Base-by-base conservation (phyloP, 148 eudicot species). In the Persicaria tinctoria region DNA sequence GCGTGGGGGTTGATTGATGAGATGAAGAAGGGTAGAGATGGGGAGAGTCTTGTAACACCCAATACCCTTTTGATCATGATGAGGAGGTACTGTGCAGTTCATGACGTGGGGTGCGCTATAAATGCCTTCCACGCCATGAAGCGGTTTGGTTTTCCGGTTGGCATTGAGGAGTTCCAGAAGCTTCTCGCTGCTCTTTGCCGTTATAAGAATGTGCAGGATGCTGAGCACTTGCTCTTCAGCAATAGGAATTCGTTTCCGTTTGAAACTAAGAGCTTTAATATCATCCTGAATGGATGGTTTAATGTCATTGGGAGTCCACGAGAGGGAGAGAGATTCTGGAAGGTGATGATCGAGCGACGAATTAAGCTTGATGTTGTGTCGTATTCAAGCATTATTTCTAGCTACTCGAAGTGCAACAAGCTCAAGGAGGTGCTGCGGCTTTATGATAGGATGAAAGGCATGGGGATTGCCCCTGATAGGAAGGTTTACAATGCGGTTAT, bases 161-260 rank as follows among this genome's bases (percentile, higher is more conserved):
- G 91, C 4, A n/a, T 88, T 81, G 90, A 81, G 62, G 95, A 91
- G 57, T 93, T 93, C 70, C 98, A 93, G 46, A 80, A 82, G 63
- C 87, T 93, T 82, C 87, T 93, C 5, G 85, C 93, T 14, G 95
- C 98, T 0, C 90, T 93, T 14, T 86, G 93, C 51, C 83, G 95
- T 18, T 93, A 93, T 84, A 93, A 93, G 78, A 93, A 93, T 64
- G 95, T 93, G 49, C 88, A 85, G 78, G 98, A 93, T 78, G 98
- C 98, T 20, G 98, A 93, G 83, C 87, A 87, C 80, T 77, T 93
- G 69, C 81, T 93, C 11, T 89, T 88, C 62, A 87, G 97, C 79
- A 93, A 91, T 74, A 82, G 82, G 77, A 83, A 80, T 68, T 85
- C 80, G 11, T 93, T 81, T 49, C 86, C 82, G 9, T 79, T 88